Conservation (phyloP, 208 protist genomes). For the Trypanosoma cruzi region DNA sequence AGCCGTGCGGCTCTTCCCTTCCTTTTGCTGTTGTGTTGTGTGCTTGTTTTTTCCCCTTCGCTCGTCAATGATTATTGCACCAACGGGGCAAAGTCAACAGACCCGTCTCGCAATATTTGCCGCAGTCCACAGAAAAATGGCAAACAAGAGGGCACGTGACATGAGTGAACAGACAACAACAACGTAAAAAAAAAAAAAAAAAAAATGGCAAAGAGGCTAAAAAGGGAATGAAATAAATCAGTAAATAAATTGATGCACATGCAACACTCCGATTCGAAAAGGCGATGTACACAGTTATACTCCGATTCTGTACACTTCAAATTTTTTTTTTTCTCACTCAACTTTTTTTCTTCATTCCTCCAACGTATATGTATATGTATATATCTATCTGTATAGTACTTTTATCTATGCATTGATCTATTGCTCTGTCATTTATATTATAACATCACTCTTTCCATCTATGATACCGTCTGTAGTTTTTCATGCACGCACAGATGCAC, state of each 20-base stretch:
- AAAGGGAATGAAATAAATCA: too few species aligned
- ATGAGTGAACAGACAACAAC: background rate
- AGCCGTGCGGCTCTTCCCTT: background rate
- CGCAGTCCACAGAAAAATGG: background rate
- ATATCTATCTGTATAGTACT: background rate
- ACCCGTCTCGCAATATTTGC: background rate
- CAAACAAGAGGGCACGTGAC: background rate
- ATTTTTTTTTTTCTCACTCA: background rate
- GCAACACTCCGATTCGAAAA: too few species aligned
- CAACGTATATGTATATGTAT: background rate
- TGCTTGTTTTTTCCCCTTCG: background rate
- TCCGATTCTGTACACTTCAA: background rate
- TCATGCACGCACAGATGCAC: background rate
- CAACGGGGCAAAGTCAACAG: background rate
- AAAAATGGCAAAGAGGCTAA: background rate
- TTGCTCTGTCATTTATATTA: background rate
- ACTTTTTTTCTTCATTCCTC: background rate
- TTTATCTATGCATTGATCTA: background rate
- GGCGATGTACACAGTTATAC: background rate
- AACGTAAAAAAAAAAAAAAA: background rate
- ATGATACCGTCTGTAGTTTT: background rate
- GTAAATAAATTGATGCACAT: background rate
- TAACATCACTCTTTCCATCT: too few species aligned
- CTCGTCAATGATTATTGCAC: background rate
- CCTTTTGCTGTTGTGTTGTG: background rate